These are phyloP conservation scores for Terfezia claveryi DNA, from an alignment of 495 filamentous ascomycete genomes.

Conservation along the genomic window DNA sequence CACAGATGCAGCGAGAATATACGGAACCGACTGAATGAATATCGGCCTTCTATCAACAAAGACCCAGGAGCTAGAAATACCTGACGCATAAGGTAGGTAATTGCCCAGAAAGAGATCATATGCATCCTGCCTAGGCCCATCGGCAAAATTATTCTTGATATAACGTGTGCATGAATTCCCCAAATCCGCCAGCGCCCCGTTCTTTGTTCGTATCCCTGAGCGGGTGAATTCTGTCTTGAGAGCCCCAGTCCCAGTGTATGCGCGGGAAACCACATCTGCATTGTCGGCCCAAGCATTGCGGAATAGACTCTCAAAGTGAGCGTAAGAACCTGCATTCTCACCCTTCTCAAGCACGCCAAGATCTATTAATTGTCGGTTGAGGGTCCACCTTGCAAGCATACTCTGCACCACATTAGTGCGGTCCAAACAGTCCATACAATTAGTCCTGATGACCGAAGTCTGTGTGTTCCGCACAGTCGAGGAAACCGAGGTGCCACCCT, in stretches of 20 bases:
- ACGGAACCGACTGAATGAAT: conserved; percentile 73
- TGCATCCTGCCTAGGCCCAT: conserved; percentile 81
- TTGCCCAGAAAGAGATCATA: conserved; percentile 83
- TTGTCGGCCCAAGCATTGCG: conserved; percentile 70
- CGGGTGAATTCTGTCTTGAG: conserved; percentile 93
- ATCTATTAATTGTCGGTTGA: conserved; percentile 73
- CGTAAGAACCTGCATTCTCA: conserved; percentile 45
- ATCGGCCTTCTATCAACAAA: conserved; percentile 77
- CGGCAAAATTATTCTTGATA: conserved; percentile 71
- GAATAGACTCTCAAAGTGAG: conserved; percentile 65
- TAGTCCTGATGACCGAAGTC: conserved; percentile 75
- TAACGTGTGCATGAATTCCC: conserved; percentile 70
- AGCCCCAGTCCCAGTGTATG: conserved; percentile 86
- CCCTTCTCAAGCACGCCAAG: conserved; percentile 50
- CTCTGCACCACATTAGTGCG: conserved; percentile 95
- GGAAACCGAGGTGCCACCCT: conserved; percentile 35
- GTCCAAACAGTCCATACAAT: conserved; percentile 98
- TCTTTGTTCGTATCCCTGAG: conserved; percentile 62
- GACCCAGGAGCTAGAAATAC: conserved; percentile 38
- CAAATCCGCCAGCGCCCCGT: conserved; percentile 59
- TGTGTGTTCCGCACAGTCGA: conserved; percentile 53
- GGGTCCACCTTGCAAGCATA: conserved; percentile 68
- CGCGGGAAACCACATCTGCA: conserved; percentile 75
- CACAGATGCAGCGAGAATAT: conserved; percentile 64
- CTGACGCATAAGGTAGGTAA: conserved; percentile 47